These are phyloP conservation scores for Podaxis rugospora DNA, from an alignment of 768 basidiomycete species.

Conservation along the genomic window DNA sequence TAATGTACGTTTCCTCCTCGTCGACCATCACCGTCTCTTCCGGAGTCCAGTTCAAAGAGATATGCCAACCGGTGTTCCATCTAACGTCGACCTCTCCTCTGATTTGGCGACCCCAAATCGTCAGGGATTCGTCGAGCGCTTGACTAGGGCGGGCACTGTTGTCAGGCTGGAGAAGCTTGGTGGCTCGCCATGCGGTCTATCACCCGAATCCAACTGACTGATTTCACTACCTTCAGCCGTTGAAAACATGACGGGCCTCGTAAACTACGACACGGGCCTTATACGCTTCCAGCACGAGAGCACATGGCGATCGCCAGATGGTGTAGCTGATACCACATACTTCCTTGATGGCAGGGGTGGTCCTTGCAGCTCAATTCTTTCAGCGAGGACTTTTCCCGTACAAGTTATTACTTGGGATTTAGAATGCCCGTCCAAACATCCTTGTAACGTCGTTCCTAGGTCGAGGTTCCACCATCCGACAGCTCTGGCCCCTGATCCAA, in stretches of 20 bases:
- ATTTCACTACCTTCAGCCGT: background rate
- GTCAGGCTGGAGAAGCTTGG: conserved; percentile 1
- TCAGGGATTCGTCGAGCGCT: background rate
- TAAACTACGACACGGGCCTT: background rate
- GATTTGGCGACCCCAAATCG: background rate
- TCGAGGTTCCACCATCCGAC: background rate
- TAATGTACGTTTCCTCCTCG: background rate
- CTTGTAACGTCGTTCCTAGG: background rate
- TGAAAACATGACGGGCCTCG: background rate
- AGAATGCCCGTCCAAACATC: background rate
- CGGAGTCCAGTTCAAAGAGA: background rate
- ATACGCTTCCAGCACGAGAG: background rate
- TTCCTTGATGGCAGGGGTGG: background rate
- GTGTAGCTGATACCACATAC: background rate
- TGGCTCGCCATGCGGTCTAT: background rate
- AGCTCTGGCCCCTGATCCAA: conserved; percentile 1
- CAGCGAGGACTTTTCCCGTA: background rate
- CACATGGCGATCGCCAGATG: background rate
- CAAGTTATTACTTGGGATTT: background rate
- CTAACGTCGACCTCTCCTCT: background rate
- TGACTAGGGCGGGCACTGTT: background rate
- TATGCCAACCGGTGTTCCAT: background rate
- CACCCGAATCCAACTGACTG: background rate
- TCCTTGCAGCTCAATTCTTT: background rate
- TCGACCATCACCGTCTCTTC: conserved; percentile 2